Evolutionary conservation across 2,329 filamentous ascomycete species (phyloP).

Genomic region (Plenodomus lindquistii): DNA sequence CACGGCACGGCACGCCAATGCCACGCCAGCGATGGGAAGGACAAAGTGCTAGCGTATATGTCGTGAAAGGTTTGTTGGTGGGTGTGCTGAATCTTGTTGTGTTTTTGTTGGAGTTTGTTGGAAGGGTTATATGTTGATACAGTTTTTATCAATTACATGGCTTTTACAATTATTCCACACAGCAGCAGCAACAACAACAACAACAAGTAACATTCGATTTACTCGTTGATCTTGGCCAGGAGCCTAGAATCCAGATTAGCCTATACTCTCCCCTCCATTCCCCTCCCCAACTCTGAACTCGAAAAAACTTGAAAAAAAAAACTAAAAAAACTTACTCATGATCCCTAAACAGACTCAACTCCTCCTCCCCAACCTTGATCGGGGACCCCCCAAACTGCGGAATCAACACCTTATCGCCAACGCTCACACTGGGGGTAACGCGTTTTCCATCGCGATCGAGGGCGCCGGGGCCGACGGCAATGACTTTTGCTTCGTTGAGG

Average conservation of each 20-base stretch:
- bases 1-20: too few species aligned
- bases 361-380: slow-evolving; percentile 96
- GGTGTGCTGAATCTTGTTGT: background rate
- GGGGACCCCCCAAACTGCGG: slow-evolving; percentile 93
- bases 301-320: too few species aligned
- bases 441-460: slow-evolving; percentile 89
- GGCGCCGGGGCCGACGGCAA: slow-evolving; percentile 89
- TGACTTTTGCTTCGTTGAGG: slow-evolving; percentile 94
- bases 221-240: slow-evolving; percentile 99
- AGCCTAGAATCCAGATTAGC: slow-evolving; percentile 62
- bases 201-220: too few species aligned
- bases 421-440: slow-evolving; percentile 76
- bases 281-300: background rate
- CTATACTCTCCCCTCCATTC: background rate
- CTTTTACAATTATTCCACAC: background rate
- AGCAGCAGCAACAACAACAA: background rate
- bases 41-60: too few species aligned
- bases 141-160: slow-evolving; percentile 27
- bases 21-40: too few species aligned
- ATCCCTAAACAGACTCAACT: slow-evolving; percentile 95
- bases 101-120: background rate
- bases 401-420: slow-evolving; percentile 93
- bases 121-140: slow-evolving; percentile 37
- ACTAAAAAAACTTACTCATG: slow-evolving; percentile 77
- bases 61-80: background rate